A percentile compares a stretch with the other conserved stretches of the same genome.
Evolutionary conservation across 345 rosid genomes (phyloP).

Genomic region (Cardamine resedifolia): DNA sequence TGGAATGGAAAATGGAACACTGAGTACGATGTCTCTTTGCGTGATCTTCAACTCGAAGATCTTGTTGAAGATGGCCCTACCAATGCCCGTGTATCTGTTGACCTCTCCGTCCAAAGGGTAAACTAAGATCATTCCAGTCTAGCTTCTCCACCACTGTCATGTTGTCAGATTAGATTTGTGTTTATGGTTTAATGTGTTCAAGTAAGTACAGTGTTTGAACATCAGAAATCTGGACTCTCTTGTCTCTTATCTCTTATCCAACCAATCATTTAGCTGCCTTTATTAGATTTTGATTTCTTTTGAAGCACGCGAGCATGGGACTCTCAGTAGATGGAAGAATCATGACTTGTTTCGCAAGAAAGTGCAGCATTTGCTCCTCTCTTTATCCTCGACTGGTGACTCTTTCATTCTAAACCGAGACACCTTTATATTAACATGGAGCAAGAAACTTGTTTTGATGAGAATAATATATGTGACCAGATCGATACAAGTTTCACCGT

Average conservation of each 20-base stretch:
- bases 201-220: not conserved
- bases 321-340: constrained; percentile 83
- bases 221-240: not conserved
- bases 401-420: not conserved
- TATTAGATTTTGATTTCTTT: not conserved
- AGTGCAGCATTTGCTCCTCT: constrained; percentile 68
- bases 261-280: not conserved
- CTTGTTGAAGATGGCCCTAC: constrained; percentile 60
- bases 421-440: not conserved
- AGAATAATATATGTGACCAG: constrained; percentile 38
- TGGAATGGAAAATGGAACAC: constrained; percentile 70
- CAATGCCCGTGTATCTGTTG: constrained; percentile 50
- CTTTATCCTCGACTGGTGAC: constrained; percentile 45
- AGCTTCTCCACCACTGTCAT: not conserved
- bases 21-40: constrained; percentile 60
- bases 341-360: constrained; percentile 55
- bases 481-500: constrained; percentile 73
- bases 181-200: not conserved
- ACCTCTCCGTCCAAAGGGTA: constrained; percentile 66
- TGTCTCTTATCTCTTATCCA: not conserved
- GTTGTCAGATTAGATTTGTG: not conserved
- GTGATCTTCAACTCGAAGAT: constrained; percentile 61
- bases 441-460: constrained; percentile 14
- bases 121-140: not conserved
- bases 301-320: constrained; percentile 91